Evolutionary conservation across 2,329 filamentous ascomycete genomes (phyloP), one percentile per base, ranked within the genome.

Genomic region (Capronia coronata): DNA sequence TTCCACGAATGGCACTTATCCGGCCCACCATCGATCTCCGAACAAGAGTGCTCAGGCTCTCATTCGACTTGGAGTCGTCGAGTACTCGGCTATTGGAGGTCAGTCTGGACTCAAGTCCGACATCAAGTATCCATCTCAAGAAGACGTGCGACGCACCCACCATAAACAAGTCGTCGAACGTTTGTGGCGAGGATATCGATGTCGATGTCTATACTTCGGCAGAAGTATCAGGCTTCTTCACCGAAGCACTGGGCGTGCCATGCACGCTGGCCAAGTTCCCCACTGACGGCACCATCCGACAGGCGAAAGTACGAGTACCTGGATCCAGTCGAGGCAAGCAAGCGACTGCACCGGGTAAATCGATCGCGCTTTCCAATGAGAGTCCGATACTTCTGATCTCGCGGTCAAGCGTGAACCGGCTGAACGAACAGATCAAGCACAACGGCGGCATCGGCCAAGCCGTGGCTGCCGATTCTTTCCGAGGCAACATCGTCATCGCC

Each of bases 311-410:
- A 16, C 7, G 76, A 76, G 2, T 71, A 75, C 16, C 82, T 78
- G 54, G 78, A 77, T 58, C 65, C 75, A 75, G 14, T 75, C 75
- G 14, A 78, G 75, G 74, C 76, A 1, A 79, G 52, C 71, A 69
- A 21, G 73, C 81, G 61, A 60, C 54, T 51, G 13, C 61, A 58
- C 39, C 63, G 22, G 48, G 66, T 46, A 65, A 75, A 44, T 78
- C 82, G 2, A 89, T 97, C 27, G 71, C 93, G 0, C 72, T 98
- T 2, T 86, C 90, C 19, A 98, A 98, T 64, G 93, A 97, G 67
- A 94, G 88, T 46, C 91, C 93, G 0, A 94, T 98, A 38, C 76
- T 98, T 0, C 79, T 87, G 40, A 83, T 97, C 48, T 88, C 87
- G 16, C 77, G 80, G 46, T 82, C 86, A 8, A 96, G 89, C 59